phyloP scores from a whole-genome alignment of 2,329 filamentous ascomycete genomes.

The Clonostachys rosea region DNA sequence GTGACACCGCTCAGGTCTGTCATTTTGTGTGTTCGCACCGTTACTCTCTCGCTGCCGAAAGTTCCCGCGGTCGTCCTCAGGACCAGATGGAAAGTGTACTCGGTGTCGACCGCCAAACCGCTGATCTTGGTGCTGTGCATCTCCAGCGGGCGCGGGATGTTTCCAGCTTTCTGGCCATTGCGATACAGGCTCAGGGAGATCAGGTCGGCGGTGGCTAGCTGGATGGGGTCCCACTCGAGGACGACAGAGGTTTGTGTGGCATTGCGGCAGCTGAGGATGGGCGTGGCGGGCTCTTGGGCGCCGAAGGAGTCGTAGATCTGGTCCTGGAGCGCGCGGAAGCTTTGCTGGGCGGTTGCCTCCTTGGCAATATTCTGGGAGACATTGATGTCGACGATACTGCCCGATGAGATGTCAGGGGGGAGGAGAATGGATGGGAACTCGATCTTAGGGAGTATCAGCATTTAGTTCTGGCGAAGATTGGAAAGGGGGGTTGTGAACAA shows the following conservation, averaged over 20 bases:
- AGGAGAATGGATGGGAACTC: constrained; percentile 98
- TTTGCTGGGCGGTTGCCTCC: constrained; percentile 67
- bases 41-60: constrained; percentile 75
- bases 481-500: neutral
- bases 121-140: constrained; percentile 97
- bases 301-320: constrained; percentile 87
- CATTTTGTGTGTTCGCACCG: constrained; percentile 95
- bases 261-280: constrained; percentile 86
- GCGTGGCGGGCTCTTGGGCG: constrained; percentile 68
- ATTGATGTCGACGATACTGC: constrained; percentile 96
- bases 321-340: constrained; percentile 82
- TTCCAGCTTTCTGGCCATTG: constrained; percentile 94
- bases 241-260: constrained; percentile 98
- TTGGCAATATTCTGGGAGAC: constrained; percentile 81
- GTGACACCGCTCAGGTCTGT: constrained; percentile 94
- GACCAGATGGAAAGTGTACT: constrained; percentile 92
- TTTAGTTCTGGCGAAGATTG: neutral
- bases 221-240: constrained; percentile 94
- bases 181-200: constrained; percentile 87
- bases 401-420: constrained; percentile 89
- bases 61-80: constrained; percentile 88
- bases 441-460: constrained; percentile 56
- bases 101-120: constrained; percentile 91
- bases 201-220: constrained; percentile 87
- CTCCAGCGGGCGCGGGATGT: constrained; percentile 80